Conservation (phyloP, 441 rosid genomes). For the Cnidoscolus chayamansa region DNA sequence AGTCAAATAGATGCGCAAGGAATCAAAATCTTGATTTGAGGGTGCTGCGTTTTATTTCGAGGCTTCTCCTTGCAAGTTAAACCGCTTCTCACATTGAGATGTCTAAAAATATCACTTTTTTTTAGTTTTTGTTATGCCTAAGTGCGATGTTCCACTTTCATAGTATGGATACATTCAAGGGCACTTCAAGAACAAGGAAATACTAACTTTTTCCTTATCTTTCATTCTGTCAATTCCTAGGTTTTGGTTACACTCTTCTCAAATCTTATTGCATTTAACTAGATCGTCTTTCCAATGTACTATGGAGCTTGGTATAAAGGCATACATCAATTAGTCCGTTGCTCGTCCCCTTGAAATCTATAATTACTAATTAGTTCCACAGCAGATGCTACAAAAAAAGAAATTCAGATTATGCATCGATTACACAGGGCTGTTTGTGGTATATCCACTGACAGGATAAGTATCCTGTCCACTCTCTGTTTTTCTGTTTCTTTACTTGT, state of each 20-base stretch:
- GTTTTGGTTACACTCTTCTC: not conserved
- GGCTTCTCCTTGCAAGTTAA: no score
- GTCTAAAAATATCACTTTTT: not conserved
- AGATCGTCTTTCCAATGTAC: not conserved
- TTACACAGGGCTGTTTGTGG: no score
- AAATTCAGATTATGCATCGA: not conserved
- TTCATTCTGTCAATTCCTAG: not conserved
- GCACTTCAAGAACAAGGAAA: not conserved
- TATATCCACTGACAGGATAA: no score
- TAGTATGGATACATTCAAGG: not conserved
- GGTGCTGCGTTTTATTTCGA: no score
- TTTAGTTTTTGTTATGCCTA: not conserved
- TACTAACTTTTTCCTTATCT: not conserved
- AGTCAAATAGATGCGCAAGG: no score
- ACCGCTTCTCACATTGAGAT: no score
- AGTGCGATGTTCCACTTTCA: not conserved
- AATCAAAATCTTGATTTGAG: no score
- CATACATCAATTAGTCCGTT: not conserved
- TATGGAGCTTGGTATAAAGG: not conserved
- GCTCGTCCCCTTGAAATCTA: no score
- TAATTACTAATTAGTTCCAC: not conserved
- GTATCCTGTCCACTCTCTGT: no score
- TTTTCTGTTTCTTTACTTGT: no score
- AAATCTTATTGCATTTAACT: not conserved
- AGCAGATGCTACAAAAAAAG: not conserved